Conservation (phyloP, 768 basidiomycete genomes). For the Russula vinacea region DNA sequence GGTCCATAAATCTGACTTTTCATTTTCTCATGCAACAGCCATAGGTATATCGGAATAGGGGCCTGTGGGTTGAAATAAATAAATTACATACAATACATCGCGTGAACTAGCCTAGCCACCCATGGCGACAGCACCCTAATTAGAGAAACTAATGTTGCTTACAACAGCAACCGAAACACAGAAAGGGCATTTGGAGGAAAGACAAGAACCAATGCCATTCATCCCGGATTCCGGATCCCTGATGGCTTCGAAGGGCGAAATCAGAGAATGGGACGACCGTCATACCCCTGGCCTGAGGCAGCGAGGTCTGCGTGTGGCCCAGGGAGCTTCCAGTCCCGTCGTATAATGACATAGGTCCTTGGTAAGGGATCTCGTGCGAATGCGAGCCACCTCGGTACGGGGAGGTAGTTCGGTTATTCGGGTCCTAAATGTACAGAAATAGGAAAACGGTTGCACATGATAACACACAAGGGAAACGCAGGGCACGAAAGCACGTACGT, state of each 20-base stretch:
- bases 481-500: neutral
- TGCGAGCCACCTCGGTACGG: too few relatives aligned
- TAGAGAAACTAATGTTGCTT: neutral
- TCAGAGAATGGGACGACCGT: neutral
- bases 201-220: neutral
- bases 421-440: neutral
- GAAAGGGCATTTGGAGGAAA: too few relatives aligned
- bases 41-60: too few relatives aligned
- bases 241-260: neutral
- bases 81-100: too few relatives aligned
- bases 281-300: neutral
- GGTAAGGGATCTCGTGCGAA: neutral
- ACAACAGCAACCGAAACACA: neutral
- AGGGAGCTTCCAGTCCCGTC: neutral
- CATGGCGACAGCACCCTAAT: too few relatives aligned
- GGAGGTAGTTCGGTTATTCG: neutral
- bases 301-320: neutral
- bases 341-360: neutral
- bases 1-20: too few relatives aligned
- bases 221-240: neutral
- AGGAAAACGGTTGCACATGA: too few relatives aligned
- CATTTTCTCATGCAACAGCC: too few relatives aligned
- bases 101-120: too few relatives aligned
- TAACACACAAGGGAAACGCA: neutral
- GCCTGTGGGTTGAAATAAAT: too few relatives aligned